Base-by-base conservation (phyloP, 2,329 filamentous ascomycete species). In the Rosellinia necatrix region DNA sequence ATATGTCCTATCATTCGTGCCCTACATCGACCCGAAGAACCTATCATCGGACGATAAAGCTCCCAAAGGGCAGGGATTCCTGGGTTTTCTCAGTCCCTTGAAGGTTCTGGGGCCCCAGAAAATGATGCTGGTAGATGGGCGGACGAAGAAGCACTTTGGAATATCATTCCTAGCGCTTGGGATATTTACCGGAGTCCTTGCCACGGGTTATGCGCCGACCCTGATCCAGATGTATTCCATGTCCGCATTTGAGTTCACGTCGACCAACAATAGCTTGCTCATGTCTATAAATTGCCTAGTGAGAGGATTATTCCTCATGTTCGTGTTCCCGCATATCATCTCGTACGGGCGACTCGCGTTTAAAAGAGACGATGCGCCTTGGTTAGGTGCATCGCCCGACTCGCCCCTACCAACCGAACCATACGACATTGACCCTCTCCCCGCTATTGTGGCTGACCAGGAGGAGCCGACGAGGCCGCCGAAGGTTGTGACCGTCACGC, bases 181-280 rank as follows among this genome's bases (percentile, higher is more conserved):
- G 0, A 60, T 64, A 8, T 68, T 66, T 32, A 55, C 57, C 12
- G 64, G 61, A 12, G 65, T 65, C 1, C 59, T 66, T 1, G 64
- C 64, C 7, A 64, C 64, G 6, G 64, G 60, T 4, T 68, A 63
- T 48, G 64, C 63, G 10, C 63, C 56, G 30, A 57, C 61, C 8
- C 49, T 66, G 43, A 60, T 65, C 17, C 65, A 68, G 51, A 62
- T 65, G 64, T 68, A 68, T 27, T 58, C 64, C 17, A 64, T 66
- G 59, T 54, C 59, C 3, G 56, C 37, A 7, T 62, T 68, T 24
- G 15, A 35, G 6, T 68, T 68, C 52, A 52, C 49, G 4, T 60
- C 65, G 24, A 64, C 59, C 3, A 54, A 59, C 37, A 66, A 65
- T 56, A 65, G 65, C 34, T 29, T 61, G 8, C 58, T 66, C 21